Base-by-base conservation (phyloP, 108 stramenopile species). In the Nitzschia sp. region DNA sequence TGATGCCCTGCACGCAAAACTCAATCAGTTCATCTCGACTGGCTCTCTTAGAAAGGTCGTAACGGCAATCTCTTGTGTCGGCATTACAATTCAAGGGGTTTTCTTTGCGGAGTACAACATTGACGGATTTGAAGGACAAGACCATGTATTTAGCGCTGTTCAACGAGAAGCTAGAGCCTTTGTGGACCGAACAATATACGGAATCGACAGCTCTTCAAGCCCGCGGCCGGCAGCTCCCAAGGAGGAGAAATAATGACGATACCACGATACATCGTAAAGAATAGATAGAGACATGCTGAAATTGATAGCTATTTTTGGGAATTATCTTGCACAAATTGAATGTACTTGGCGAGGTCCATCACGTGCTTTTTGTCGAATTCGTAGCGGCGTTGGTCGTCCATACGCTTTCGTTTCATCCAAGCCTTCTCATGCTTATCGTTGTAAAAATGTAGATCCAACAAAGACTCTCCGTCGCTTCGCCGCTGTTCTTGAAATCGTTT, bases 321-420 rank as follows among this genome's bases (percentile, higher is more conserved):
- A 25, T 76, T 69, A 34, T 76, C 63, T 45, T 76, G 61, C 2
- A 76, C 68, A 59, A 76, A 76, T 50, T 67, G 56, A 69, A 76
- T 76, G 56, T 76, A 76, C 68, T 76, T 76, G 31, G 68, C 75
- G 54, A 76, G 41, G 44, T 76, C 68, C 36, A 50, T 69, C 17
- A 76, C 75, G 50, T 76, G 75, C 28, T 76, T 69, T 63, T 76
- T 76, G 68, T 76, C 75, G 46, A 76, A 76, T 50, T 76, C 65
- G 41, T 76, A 76, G 15, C 75, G 60, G n/a, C 57, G 53, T 29
- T 68, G 38, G n/a, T 64, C 55, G 16, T 57, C 41, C 62, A 76
- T 25, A n/a, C 75, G 68, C 44, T 69, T 57, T 22, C 68, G 61
- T 45, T 69, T 76, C 75, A 69, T 76, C 75, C 75, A 76, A 6